Conservation (phyloP, 2,329 filamentous ascomycete genomes). For the Aureobasidium musti region DNA sequence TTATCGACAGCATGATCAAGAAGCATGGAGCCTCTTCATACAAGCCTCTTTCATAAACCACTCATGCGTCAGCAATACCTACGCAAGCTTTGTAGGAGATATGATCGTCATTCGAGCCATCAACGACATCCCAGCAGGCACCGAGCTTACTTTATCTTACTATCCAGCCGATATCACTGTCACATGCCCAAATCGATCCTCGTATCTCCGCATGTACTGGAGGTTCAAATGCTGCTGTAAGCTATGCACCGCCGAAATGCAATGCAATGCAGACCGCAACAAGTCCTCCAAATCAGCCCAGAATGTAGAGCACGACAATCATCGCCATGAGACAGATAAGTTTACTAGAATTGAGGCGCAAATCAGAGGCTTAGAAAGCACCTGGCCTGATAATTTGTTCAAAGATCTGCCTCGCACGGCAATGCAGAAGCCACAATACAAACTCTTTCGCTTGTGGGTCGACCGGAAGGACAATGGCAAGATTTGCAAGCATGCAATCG, state of each 20-base stretch:
- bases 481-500: background rate
- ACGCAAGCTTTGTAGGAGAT: conserved; percentile 46
- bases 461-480: background rate
- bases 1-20: background rate
- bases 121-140: conserved; percentile 42
- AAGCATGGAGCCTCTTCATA: conserved; percentile 42
- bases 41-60: conserved; percentile 49
- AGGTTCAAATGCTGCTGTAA: background rate
- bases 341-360: background rate
- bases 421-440: background rate
- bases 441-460: no score
- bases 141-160: background rate
- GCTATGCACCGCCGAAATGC: background rate
- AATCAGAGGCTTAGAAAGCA: background rate
- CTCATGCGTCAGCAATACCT: conserved; percentile 45
- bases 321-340: background rate
- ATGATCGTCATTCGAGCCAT: conserved; percentile 47
- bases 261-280: background rate
- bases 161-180: background rate
- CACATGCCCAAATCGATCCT: no score
- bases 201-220: background rate
- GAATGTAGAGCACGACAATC: no score
- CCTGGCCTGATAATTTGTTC: background rate
- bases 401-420: background rate
- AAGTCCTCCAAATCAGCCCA: no score